A percentile compares a stretch with the other conserved stretches of the same genome.
Conservation (phyloP, 441 rosid genomes). For the Euphorbia celastroides region DNA sequence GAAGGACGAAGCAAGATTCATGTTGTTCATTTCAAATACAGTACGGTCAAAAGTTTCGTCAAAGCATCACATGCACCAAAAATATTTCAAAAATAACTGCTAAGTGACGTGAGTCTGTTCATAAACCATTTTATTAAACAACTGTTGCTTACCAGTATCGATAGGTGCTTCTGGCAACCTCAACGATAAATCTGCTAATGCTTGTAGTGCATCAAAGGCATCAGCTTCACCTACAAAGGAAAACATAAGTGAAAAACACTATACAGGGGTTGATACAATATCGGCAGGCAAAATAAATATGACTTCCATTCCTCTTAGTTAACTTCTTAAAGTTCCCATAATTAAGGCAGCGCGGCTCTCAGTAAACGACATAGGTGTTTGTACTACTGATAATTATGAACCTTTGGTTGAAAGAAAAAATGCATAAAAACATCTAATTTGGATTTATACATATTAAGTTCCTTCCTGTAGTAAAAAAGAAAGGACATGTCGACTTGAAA, state of each 20-base stretch:
- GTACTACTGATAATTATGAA: too few species aligned
- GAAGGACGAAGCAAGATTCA: background rate
- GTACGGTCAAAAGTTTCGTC: background rate
- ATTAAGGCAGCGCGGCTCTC: background rate
- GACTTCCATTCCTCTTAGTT: background rate
- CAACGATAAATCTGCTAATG: constrained; percentile 83
- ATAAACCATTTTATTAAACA: constrained; percentile 13
- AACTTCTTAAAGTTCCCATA: constrained; percentile 1
- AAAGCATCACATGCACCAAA: background rate
- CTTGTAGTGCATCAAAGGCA: constrained; percentile 63
- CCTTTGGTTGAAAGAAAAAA: too few species aligned
- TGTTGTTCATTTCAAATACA: background rate
- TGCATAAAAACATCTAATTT: too few species aligned
- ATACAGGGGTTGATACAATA: background rate
- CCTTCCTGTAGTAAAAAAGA: too few species aligned
- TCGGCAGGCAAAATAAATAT: constrained; percentile 9
- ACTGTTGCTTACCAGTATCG: constrained; percentile 59
- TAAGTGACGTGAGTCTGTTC: background rate
- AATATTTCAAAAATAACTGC: background rate
- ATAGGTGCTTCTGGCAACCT: constrained; percentile 79
- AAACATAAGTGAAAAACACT: constrained; percentile 5
- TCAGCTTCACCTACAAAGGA: constrained; percentile 48
- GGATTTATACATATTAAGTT: too few species aligned
- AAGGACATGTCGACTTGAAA: too few species aligned
- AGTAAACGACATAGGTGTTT: background rate